Evolutionary conservation across 305 asterid genomes (phyloP).

Genomic region (Euphrasia arctica): DNA sequence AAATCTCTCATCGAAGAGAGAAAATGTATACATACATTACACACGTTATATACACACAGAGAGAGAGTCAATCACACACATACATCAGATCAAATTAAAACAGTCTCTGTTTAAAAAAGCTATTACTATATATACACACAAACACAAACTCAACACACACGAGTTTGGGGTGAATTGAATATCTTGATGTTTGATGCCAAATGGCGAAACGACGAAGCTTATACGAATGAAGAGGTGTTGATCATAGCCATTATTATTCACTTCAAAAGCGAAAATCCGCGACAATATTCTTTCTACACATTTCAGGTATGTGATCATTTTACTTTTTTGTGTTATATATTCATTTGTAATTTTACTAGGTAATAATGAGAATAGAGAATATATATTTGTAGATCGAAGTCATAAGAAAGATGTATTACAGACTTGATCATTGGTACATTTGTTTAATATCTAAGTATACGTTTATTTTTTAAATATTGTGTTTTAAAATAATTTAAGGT

Average conservation of each 20-base stretch:
- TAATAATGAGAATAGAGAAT: no score
- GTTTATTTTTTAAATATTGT: neutral
- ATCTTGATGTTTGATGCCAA: slow-evolving; percentile 5
- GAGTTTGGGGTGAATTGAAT: neutral
- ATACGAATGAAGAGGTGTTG: slow-evolving; percentile 1
- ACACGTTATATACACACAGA: neutral
- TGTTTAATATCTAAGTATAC: no score
- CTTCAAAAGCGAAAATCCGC: slow-evolving; percentile 14
- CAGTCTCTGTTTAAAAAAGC: neutral
- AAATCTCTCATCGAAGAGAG: slow-evolving; percentile 25
- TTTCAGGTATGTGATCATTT: slow-evolving; percentile 17
- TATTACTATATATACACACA: no score
- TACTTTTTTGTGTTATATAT: neutral
- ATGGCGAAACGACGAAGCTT: neutral
- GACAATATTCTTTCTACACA: neutral
- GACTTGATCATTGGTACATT: no score
- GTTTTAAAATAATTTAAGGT: no score
- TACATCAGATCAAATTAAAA: slow-evolving; percentile 10
- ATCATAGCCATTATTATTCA: neutral
- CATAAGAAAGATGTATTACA: no score
- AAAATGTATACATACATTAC: neutral
- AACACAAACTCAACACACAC: neutral
- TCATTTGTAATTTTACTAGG: no score
- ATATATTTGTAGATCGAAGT: no score
- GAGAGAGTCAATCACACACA: neutral